Evolutionary conservation across 176 grass and related monocot genomes (phyloP), one percentile per base, ranked within the genome.

Genomic region (Cymbopogon citratus): DNA sequence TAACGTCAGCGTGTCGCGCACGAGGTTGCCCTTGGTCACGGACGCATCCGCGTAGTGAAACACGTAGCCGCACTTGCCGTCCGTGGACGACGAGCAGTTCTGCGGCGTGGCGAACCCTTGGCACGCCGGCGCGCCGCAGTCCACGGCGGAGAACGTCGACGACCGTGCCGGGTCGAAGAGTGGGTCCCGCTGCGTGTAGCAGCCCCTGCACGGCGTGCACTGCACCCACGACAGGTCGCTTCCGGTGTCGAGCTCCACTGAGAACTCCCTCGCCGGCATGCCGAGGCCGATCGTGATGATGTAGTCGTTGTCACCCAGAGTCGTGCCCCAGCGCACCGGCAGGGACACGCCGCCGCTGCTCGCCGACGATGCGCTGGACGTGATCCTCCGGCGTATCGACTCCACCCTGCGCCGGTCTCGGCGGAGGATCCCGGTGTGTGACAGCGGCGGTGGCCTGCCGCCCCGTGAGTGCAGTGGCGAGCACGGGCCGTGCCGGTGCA

Each of bases 211-310:
- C 38, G 38, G 38, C 38, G 6, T 4, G 79, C 94, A 97, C 69
- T 91, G 94, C 61, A 97, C 91, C 94, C 91, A 97, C 19, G 94
- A 82, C 25, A 97, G 29, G 44, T 90, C 87, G 43, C 89, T 93
- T 40, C 87, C 91, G 5, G 94, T 94, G 85, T 91, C 94, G 45
- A 97, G 92, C 74, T 90, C 28, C 24, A 97, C 81, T 1, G 90
- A 16, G 66, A 79, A 85, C 39, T 87, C 43, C 51, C 39, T 80
- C 26, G 45, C 46, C 12, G 94, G 94, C 7, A 87, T 97, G 9
- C 94, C 94, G n/a, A 94, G 84, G 5, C 94, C 90, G 5, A 94
- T 75, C 3, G 74, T 80, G 10, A 97, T 83, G 59, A 97, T 23
- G 78, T 92, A 97, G 64, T 97, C 92, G 56, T 69, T 85, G 1